phyloP scores from a whole-genome alignment of 495 filamentous ascomycete species.

The Extremus antarcticus region DNA sequence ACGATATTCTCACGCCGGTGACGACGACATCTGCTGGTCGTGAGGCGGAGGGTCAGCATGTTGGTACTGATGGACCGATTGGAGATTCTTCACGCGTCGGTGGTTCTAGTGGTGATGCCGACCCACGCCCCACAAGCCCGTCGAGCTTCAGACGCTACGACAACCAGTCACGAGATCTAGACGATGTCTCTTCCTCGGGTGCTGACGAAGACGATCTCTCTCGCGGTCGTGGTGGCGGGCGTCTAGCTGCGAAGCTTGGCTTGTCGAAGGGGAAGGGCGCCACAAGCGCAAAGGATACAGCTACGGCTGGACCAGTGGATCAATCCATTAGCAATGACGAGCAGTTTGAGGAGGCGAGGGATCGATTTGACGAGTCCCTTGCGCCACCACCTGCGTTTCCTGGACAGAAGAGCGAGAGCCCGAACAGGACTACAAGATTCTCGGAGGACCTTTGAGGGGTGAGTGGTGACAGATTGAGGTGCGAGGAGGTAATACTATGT shows the following conservation, averaged over 20 bases:
- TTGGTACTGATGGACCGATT: not conserved
- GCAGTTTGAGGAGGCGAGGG: conserved; percentile 24
- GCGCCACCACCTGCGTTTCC: conserved; percentile 22
- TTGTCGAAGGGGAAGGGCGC: conserved; percentile 3
- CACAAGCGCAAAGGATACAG: not conserved
- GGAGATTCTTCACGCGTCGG: not conserved
- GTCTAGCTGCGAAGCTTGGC: conserved; percentile 4
- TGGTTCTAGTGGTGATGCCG: not conserved
- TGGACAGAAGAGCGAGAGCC: conserved; percentile 18
- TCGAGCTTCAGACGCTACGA: conserved; percentile 12
- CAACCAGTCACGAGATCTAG: not conserved
- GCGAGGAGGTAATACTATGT: not conserved
- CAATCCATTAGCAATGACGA: conserved; percentile 4
- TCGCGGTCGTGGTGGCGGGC: conserved; percentile 6
- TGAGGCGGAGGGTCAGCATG: not conserved
- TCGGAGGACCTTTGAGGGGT: conserved; percentile 18
- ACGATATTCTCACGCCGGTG: not conserved
- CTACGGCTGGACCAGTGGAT: not conserved
- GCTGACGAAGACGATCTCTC: conserved; percentile 16
- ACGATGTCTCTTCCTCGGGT: conserved; percentile 13
- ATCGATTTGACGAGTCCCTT: conserved; percentile 20
- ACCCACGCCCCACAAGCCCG: conserved; percentile 1
- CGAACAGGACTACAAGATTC: conserved; percentile 21
- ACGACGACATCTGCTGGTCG: not conserved
- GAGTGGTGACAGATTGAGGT: not conserved